Evolutionary conservation across 2,329 filamentous ascomycete genomes (phyloP).

Genomic region (Endoconidiophora polonica): DNA sequence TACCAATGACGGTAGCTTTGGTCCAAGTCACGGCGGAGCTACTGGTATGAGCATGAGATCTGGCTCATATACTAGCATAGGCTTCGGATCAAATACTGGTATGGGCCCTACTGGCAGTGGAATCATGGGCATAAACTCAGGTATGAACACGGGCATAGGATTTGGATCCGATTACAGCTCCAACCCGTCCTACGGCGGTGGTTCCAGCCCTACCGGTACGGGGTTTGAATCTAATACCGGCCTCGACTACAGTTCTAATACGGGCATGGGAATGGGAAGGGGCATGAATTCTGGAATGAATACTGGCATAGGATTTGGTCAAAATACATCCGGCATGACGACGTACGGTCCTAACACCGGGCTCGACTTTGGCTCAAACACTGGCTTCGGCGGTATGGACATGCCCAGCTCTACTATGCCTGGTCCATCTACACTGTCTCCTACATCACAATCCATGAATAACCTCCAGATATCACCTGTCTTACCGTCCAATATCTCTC

Average conservation of each 20-base stretch:
- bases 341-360: slow-evolving; percentile 3
- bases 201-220: neutral
- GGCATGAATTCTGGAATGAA: neutral
- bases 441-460: neutral
- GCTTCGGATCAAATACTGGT: slow-evolving; percentile 2
- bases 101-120: neutral
- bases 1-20: neutral
- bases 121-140: neutral
- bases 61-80: neutral
- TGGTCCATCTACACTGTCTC: neutral
- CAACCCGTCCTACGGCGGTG: neutral
- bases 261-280: neutral
- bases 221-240: slow-evolving; percentile 4
- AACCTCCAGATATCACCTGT: neutral
- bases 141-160: slow-evolving; percentile 3
- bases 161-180: neutral
- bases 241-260: slow-evolving; percentile 2
- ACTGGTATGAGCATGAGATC: slow-evolving; percentile 1
- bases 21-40: neutral
- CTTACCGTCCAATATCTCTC: neutral
- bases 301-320: neutral
- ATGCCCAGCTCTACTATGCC: too few relatives aligned
- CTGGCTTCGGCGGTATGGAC: neutral
- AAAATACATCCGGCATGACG: neutral
- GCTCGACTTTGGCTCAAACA: slow-evolving; percentile 2